These are phyloP conservation scores for Alternaria metachromatica DNA, from an alignment of 2,329 filamentous ascomycete genomes.

Conservation along the genomic window DNA sequence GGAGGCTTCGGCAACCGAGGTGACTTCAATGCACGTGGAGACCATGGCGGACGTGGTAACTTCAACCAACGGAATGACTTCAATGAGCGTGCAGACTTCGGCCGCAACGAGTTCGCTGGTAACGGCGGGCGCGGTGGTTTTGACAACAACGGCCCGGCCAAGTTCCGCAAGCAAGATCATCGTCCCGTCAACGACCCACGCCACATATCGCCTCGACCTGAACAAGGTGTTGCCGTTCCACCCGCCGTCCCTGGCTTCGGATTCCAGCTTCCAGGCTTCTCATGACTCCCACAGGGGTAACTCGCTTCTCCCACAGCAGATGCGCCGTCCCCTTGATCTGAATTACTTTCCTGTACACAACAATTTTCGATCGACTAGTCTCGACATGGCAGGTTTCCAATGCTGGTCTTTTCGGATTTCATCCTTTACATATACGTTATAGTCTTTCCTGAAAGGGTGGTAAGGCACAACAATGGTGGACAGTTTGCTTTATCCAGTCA, in stretches of 20 bases:
- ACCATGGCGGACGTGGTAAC: conserved; percentile 23
- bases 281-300: conserved; percentile 4
- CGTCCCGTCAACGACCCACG: conserved; percentile 37
- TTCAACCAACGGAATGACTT: conserved; percentile 17
- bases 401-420: background rate
- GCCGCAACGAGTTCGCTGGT: conserved; percentile 12
- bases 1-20: conserved; percentile 10
- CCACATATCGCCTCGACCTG: conserved; percentile 42
- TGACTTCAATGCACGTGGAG: conserved; percentile 10
- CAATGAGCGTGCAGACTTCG: conserved; percentile 7
- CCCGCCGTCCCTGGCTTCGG: conserved; percentile 63
- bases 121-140: conserved; percentile 18
- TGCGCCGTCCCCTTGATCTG: background rate
- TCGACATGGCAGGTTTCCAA: background rate
- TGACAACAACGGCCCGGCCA: conserved; percentile 19
- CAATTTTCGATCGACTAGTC: background rate
- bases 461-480: background rate
- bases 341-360: background rate
- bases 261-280: conserved; percentile 53
- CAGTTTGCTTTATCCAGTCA: background rate
- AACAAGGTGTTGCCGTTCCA: conserved; percentile 57
- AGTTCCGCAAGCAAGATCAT: conserved; percentile 40
- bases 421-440: conserved; percentile 6
- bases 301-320: background rate
- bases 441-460: background rate